Percentiles rank a stretch among this genome's conserved stretches.
Conservation (phyloP, 1,284 basidiomycete species). For the Salmacisia buchloeana region DNA sequence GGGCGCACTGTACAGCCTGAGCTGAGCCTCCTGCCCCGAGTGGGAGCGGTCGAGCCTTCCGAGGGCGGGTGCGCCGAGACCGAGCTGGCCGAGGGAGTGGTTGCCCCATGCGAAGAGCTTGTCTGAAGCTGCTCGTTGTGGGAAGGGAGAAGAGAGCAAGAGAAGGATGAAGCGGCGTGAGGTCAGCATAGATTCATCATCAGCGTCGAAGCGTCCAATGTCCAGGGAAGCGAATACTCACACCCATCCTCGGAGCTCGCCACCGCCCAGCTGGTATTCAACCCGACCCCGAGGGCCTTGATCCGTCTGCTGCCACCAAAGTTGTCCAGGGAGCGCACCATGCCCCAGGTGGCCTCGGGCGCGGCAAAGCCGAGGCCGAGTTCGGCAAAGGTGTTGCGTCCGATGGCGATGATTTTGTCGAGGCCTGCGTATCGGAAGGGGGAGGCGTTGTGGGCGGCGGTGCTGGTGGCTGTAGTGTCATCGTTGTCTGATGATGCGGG, state of each 20-base stretch:
- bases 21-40: constrained; percentile 12
- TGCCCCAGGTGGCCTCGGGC: constrained; percentile 11
- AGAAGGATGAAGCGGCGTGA: no score
- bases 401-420: constrained; percentile 11
- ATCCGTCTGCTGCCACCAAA: not conserved
- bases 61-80: not conserved
- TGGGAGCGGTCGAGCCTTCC: no score
- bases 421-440: not conserved
- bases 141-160: no score
- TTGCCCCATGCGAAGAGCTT: constrained; percentile 2
- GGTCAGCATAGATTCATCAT: no score
- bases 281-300: constrained; percentile 3
- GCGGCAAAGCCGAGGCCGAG: constrained; percentile 12
- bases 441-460: not conserved
- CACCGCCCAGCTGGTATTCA: constrained; percentile 8
- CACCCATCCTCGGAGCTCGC: not conserved
- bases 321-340: constrained; percentile 1
- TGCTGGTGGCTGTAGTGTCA: not conserved
- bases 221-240: not conserved
- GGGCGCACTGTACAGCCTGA: constrained; percentile 6
- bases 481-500: not conserved
- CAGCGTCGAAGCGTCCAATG: not conserved
- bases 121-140: constrained; percentile 7
- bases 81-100: constrained; percentile 3
- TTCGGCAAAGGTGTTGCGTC: constrained; percentile 7